These are phyloP conservation scores for Cytospora chrysosperma DNA, from an alignment of 2,329 filamentous ascomycete species.

Conservation along the genomic window DNA sequence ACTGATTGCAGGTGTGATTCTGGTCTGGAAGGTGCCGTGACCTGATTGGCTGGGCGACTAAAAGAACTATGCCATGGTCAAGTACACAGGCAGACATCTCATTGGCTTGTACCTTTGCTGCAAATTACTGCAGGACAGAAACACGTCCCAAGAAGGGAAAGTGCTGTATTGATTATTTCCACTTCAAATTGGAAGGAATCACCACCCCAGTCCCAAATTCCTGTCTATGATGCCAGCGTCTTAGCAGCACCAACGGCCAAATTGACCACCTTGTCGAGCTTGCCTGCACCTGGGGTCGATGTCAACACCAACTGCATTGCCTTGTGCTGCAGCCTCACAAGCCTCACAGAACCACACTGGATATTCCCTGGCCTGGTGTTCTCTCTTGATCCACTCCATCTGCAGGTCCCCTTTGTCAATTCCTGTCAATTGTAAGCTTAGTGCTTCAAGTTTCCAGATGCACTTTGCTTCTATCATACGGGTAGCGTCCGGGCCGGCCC, in stretches of 20 bases:
- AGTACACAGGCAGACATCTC: not conserved
- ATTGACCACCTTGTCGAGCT: not conserved
- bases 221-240: not conserved
- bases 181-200: not conserved
- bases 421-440: not conserved
- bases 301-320: not conserved
- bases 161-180: not conserved
- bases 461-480: not conserved
- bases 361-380: too few relatives aligned
- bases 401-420: not conserved
- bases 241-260: not conserved
- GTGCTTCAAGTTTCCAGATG: not conserved
- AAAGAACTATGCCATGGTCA: not conserved
- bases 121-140: not conserved
- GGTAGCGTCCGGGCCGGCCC: not conserved
- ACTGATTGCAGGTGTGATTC: constrained; percentile 50
- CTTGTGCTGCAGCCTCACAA: not conserved
- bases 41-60: not conserved
- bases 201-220: not conserved
- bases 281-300: not conserved
- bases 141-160: not conserved
- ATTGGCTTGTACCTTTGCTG: not conserved
- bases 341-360: not conserved
- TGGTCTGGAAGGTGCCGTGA: constrained; percentile 21
- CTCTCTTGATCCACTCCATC: not conserved